Percentiles rank a stretch among this genome's conserved stretches.
Evolutionary conservation across 2,329 filamentous ascomycete genomes (phyloP).

Genomic region (Scedosporium apiospermum): DNA sequence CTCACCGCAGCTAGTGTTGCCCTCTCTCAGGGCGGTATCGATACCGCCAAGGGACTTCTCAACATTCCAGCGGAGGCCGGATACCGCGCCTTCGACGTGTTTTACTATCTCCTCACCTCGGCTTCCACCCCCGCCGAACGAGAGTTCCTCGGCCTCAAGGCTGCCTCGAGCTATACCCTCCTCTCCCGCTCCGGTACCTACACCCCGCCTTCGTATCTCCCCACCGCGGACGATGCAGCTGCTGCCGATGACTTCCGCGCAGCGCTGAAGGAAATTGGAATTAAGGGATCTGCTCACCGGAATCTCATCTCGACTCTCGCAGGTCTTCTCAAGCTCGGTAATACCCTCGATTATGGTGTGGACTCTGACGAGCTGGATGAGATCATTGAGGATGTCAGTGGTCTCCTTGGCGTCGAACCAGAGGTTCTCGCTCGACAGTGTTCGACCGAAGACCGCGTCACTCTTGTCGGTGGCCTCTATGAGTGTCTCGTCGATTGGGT

Average conservation of each 20-base stretch:
- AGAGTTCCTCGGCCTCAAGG: slow-evolving; percentile 76
- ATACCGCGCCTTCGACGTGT: slow-evolving; percentile 91
- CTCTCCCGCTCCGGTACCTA: slow-evolving; percentile 80
- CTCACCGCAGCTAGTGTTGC: slow-evolving; percentile 67
- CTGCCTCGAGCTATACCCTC: slow-evolving; percentile 66
- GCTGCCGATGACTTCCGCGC: slow-evolving; percentile 87
- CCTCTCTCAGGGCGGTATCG: slow-evolving; percentile 78
- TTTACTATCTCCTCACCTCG: slow-evolving; percentile 93
- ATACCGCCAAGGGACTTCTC: slow-evolving; percentile 71
- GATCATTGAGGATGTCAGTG: slow-evolving; percentile 82
- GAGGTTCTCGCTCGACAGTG: slow-evolving; percentile 71
- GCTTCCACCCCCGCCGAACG: slow-evolving; percentile 80
- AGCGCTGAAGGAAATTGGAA: slow-evolving; percentile 82
- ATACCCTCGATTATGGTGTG: slow-evolving; percentile 75
- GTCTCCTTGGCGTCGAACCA: slow-evolving; percentile 76
- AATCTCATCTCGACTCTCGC: slow-evolving; percentile 80
- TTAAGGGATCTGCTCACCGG: slow-evolving; percentile 75
- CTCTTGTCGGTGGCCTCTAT: slow-evolving; percentile 78
- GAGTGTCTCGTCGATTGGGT: slow-evolving; percentile 95
- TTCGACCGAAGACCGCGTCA: slow-evolving; percentile 73
- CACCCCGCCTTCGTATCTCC: slow-evolving; percentile 75
- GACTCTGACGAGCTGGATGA: slow-evolving; percentile 79
- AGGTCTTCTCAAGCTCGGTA: slow-evolving; percentile 81
- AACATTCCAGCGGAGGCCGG: slow-evolving; percentile 71
- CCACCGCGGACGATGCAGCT: slow-evolving; percentile 84